A percentile compares a stretch with the other conserved stretches of the same genome.
phyloP scores from a whole-genome alignment of 2,329 filamentous ascomycete species.

The Phialemoniopsis sp. region DNA sequence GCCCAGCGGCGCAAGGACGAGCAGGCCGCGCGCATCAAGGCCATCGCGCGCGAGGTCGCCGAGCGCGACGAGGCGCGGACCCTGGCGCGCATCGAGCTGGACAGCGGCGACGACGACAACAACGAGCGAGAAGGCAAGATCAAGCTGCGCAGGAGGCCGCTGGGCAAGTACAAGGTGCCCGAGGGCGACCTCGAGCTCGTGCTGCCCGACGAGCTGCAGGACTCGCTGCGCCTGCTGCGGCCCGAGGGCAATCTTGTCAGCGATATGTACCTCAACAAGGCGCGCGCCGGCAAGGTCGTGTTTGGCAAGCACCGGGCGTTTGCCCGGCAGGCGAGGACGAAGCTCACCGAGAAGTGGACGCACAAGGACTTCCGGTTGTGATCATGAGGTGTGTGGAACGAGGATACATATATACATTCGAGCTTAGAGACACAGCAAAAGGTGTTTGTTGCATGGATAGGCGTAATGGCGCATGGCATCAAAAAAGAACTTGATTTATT shows the following conservation, averaged over 20 bases:
- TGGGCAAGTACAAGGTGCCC: constrained; percentile 71
- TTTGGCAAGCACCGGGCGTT: constrained; percentile 73
- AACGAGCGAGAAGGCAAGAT: constrained; percentile 53
- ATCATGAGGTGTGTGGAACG: no score
- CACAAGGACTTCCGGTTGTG: constrained; percentile 84
- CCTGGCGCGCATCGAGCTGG: constrained; percentile 33
- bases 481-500: no score
- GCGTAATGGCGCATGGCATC: no score
- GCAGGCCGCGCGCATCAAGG: constrained; percentile 68
- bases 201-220: constrained; percentile 76
- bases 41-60: constrained; percentile 60
- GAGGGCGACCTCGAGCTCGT: constrained; percentile 79
- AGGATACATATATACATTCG: no score
- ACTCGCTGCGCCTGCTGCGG: constrained; percentile 77
- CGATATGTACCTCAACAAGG: constrained; percentile 84
- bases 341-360: constrained; percentile 91
- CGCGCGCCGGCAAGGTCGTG: constrained; percentile 88
- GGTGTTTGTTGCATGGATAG: no score
- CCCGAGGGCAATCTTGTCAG: constrained; percentile 94
- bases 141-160: constrained; percentile 64
- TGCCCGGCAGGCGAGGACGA: constrained; percentile 75
- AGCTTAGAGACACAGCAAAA: no score
- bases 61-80: constrained; percentile 50
- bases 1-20: constrained; percentile 69
- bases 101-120: constrained; percentile 57